phyloP scores from a whole-genome alignment of 1,284 basidiomycete genomes.

The Trametes sp. region DNA sequence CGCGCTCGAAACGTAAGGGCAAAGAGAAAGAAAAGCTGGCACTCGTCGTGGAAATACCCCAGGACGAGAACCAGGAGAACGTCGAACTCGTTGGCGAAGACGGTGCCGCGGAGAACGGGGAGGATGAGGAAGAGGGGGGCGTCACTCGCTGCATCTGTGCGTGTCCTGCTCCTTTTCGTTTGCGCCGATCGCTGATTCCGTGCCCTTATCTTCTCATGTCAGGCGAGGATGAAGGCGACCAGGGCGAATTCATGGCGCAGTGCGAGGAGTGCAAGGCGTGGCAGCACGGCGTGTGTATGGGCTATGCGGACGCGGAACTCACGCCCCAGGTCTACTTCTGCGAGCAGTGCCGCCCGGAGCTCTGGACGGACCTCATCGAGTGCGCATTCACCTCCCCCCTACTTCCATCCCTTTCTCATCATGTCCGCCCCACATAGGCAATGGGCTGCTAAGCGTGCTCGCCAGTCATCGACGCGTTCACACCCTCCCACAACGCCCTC shows the following conservation, averaged over 20 bases:
- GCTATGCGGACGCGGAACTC: slow-evolving; percentile 86
- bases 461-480: slow-evolving; percentile 69
- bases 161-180: slow-evolving; percentile 72
- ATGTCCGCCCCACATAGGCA: slow-evolving; percentile 52
- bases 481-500: slow-evolving; percentile 43
- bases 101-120: slow-evolving; percentile 53
- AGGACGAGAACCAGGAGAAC: slow-evolving; percentile 39
- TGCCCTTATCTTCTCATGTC: slow-evolving; percentile 20
- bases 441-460: slow-evolving; percentile 60
- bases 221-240: slow-evolving; percentile 68
- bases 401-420: slow-evolving; percentile 17
- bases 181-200: slow-evolving; percentile 27
- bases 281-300: slow-evolving; percentile 99
- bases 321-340: slow-evolving; percentile 90
- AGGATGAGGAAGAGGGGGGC: slow-evolving; percentile 81
- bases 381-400: slow-evolving; percentile 47
- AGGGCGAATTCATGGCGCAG: slow-evolving; percentile 95
- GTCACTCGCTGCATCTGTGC: slow-evolving; percentile 96
- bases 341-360: slow-evolving; percentile 91
- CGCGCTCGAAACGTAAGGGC: slow-evolving; percentile 60
- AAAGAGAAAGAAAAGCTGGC: slow-evolving; percentile 62
- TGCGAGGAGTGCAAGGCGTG: slow-evolving; percentile 98
- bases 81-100: slow-evolving; percentile 44
- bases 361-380: slow-evolving; percentile 82
- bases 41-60: slow-evolving; percentile 40